Percentiles rank a stretch among this genome's conserved stretches.
These are phyloP conservation scores for Phytophthora aleatoria DNA, from an alignment of 352 stramenopile species.

Conservation along the genomic window DNA sequence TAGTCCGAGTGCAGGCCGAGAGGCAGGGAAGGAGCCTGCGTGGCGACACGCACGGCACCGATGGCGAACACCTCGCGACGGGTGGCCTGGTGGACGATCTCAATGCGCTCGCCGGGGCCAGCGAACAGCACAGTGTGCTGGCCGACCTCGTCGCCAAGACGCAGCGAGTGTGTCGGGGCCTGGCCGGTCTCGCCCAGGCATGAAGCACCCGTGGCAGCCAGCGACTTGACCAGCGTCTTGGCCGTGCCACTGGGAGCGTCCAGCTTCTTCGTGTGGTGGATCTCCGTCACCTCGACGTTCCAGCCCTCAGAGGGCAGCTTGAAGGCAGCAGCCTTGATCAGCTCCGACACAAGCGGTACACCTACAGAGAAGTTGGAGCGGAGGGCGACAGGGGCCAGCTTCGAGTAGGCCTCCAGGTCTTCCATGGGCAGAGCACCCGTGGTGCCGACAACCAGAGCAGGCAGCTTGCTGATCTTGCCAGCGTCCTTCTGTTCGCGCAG, in stretches of 20 bases:
- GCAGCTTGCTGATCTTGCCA: slow-evolving; percentile 71
- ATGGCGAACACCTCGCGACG: slow-evolving; percentile 85
- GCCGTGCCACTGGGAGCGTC: slow-evolving; percentile 81
- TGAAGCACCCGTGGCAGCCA: slow-evolving; percentile 58
- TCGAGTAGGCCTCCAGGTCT: slow-evolving; percentile 64
- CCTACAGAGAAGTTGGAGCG: slow-evolving; percentile 88
- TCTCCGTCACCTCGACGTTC: slow-evolving; percentile 85
- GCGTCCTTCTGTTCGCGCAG: slow-evolving; percentile 61
- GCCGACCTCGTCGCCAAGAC: slow-evolving; percentile 81
- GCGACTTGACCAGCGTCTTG: slow-evolving; percentile 78
- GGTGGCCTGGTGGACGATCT: slow-evolving; percentile 85
- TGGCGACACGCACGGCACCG: slow-evolving; percentile 68
- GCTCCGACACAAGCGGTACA: slow-evolving; percentile 76
- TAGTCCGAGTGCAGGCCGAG: slow-evolving; percentile 75
- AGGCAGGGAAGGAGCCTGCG: slow-evolving; percentile 48
- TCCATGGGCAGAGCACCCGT: slow-evolving; percentile 65
- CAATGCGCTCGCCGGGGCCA: slow-evolving; percentile 76
- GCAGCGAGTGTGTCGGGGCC: slow-evolving; percentile 70
- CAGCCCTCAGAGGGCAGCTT: slow-evolving; percentile 73
- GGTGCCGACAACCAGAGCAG: slow-evolving; percentile 79
- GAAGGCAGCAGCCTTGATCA: slow-evolving; percentile 76
- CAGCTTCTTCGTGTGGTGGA: slow-evolving; percentile 89
- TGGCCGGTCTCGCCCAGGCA: slow-evolving; percentile 52
- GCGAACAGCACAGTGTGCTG: slow-evolving; percentile 86
- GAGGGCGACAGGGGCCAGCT: slow-evolving; percentile 65